phyloP scores from a whole-genome alignment of 306 rosid genomes.

The Carpinus fangiana region DNA sequence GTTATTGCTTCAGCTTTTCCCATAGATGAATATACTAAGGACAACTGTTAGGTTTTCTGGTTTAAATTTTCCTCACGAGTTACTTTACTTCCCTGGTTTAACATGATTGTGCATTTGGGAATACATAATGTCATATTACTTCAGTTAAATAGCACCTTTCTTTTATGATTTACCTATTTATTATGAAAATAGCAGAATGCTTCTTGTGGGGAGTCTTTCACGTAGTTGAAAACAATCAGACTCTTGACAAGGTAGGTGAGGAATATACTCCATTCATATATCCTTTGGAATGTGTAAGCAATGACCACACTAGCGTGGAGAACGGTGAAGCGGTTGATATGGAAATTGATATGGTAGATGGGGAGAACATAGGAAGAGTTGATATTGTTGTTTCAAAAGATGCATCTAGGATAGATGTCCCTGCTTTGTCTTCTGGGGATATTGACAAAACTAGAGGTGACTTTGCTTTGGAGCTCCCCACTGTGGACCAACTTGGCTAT shows the following conservation, averaged over 20 bases:
- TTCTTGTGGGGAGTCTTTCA: conserved; percentile 65
- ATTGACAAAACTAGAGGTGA: too few species aligned
- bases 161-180: neutral
- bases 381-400: conserved; percentile 27
- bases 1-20: neutral
- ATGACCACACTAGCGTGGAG: neutral
- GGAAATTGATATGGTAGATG: conserved; percentile 62
- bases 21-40: neutral
- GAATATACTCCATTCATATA: neutral
- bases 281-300: conserved; percentile 8
- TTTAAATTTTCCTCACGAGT: neutral
- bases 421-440: too few species aligned
- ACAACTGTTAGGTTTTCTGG: neutral
- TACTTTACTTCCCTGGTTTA: neutral
- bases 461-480: too few species aligned
- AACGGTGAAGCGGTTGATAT: conserved; percentile 31
- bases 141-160: neutral
- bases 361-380: conserved; percentile 35
- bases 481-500: too few species aligned
- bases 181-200: conserved; percentile 2
- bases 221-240: neutral
- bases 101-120: neutral
- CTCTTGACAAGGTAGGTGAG: conserved; percentile 4
- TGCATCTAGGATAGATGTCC: neutral
- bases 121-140: neutral